Base-by-base conservation (phyloP, 208 protist species). In the Angomonas ambiguus region DNA sequence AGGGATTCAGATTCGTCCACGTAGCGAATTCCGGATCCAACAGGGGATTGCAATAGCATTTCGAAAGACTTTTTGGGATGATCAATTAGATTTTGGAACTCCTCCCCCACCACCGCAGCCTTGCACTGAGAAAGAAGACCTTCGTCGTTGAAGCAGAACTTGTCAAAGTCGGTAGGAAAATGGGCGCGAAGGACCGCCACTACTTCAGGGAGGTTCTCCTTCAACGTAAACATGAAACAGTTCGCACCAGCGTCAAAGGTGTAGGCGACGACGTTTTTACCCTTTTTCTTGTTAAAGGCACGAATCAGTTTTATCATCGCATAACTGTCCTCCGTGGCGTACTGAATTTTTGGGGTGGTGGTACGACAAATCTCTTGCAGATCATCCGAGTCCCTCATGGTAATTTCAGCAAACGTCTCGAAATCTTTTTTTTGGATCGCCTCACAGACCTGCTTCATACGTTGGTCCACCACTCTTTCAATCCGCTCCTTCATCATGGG, bases 171-270 rank as follows among this genome's bases (percentile, higher is more conserved):
- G 24, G 89, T 95, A 20, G 94, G 96, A 68, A 98, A 98, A 77
- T 96, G 89, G 32, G 92, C 82, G 18, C 85, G 67, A 41, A 98
- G 74, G 72, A 94, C 76, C 33, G 84, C 70, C n/a, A 98, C 78
- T 25, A 96, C 75, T 34, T 96, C 83, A 0, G 80, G 76, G n/a
- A 97, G 71, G 68, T 94, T 63, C 58, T 95, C 51, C 51, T 91
- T 85, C n/a, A 86, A 76, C 2, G 87, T 80, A 76, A 99, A 99
- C 69, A 99, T 79, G 59, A 99, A 98, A 42, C 97, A 97, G 80
- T 99, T 99, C 18, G 98, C 98, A 2, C 98, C 98, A 2, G 98
- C 98, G 74, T 99, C 98, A 75, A 99, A 99, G 13, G 98, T 99
- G 87, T 99, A 99, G n/a, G 92, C 98, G 24, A 94, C 82, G 31